Conservation (phyloP, 352 stramenopile genomes). For the Phytophthora agathidicida region DNA sequence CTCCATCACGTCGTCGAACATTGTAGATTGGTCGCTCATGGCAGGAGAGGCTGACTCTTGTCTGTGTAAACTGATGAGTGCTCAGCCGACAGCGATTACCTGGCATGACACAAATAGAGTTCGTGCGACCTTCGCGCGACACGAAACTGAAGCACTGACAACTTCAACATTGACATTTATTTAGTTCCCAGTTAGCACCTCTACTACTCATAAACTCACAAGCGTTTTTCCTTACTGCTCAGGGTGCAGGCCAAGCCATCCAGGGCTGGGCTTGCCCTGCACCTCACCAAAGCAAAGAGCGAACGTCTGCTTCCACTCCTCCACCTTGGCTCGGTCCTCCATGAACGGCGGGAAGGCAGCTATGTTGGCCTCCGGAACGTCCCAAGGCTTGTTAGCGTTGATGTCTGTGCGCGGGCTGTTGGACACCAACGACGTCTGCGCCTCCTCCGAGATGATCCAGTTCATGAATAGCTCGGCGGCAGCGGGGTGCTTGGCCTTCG, state of each 20-base stretch:
- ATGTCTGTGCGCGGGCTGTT: slow-evolving; percentile 42
- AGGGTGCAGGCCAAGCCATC: slow-evolving; percentile 38
- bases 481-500: slow-evolving; percentile 22
- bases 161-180: no score
- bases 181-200: no score
- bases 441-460: slow-evolving; percentile 36
- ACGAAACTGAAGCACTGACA: no score
- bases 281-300: slow-evolving; percentile 57
- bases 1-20: not conserved
- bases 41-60: no score
- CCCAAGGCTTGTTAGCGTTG: slow-evolving; percentile 21
- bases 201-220: no score
- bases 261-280: slow-evolving; percentile 39
- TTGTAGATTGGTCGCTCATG: not conserved
- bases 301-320: slow-evolving; percentile 43
- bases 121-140: no score
- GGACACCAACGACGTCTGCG: slow-evolving; percentile 24
- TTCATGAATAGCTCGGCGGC: slow-evolving; percentile 31
- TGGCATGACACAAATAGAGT: no score
- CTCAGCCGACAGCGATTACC: no score
- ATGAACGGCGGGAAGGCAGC: slow-evolving; percentile 43
- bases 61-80: no score
- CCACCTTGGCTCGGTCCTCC: slow-evolving; percentile 41
- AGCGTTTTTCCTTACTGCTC: no score
- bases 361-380: slow-evolving; percentile 34